Evolutionary conservation across 495 filamentous ascomycete genomes (phyloP).

Genomic region (Penicillium manginii): DNA sequence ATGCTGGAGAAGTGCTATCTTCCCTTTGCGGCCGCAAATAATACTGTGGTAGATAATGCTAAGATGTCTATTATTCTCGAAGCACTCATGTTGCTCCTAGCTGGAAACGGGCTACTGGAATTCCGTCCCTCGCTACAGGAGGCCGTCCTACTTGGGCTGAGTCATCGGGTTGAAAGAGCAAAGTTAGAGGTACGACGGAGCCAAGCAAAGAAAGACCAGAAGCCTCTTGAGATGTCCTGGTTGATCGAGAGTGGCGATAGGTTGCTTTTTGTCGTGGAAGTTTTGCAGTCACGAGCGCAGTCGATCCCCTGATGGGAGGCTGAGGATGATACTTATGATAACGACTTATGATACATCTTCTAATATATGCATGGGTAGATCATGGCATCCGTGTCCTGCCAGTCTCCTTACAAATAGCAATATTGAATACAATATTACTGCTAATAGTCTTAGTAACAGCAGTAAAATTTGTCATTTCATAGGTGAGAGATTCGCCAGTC

Average conservation of each 20-base stretch:
- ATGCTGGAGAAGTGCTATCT: constrained; percentile 72
- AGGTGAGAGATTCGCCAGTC: too few relatives aligned
- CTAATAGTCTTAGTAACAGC: not conserved
- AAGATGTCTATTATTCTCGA: constrained; percentile 81
- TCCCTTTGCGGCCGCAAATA: constrained; percentile 68
- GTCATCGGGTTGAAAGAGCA: constrained; percentile 57
- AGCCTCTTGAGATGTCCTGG: constrained; percentile 44
- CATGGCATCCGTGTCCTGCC: too few relatives aligned
- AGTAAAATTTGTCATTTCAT: too few relatives aligned
- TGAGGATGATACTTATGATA: constrained; percentile 16
- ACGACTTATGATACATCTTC: constrained; percentile 18
- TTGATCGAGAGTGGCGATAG: constrained; percentile 47
- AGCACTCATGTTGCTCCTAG: constrained; percentile 65
- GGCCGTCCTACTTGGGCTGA: constrained; percentile 66
- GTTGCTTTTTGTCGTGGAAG: constrained; percentile 40
- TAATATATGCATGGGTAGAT: too few relatives aligned
- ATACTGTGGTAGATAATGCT: constrained; percentile 70
- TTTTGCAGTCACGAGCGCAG: constrained; percentile 10
- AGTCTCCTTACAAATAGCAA: too few relatives aligned
- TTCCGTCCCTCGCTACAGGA: constrained; percentile 50
- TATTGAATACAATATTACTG: not conserved
- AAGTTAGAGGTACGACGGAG: constrained; percentile 49
- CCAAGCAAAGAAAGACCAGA: constrained; percentile 37
- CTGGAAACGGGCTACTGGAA: constrained; percentile 38
- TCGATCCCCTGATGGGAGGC: not conserved